A percentile compares a stretch with the other conserved stretches of the same genome.
phyloP scores from a whole-genome alignment of 2,329 filamentous ascomycete genomes.

The Trichoderma pleuroti region DNA sequence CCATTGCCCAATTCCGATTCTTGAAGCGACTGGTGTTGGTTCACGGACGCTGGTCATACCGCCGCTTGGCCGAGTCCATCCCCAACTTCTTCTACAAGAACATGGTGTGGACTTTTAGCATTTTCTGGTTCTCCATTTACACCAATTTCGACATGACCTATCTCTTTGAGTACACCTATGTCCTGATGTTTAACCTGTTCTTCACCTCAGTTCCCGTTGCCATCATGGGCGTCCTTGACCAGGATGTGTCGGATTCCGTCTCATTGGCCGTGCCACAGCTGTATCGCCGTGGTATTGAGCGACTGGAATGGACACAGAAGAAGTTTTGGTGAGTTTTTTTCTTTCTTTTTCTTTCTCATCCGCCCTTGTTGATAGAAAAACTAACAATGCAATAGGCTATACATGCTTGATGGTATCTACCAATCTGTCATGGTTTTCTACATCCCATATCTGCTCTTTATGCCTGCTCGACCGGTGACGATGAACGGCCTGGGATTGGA shows the following conservation, averaged over 20 bases:
- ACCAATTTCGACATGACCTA: slow-evolving; percentile 96
- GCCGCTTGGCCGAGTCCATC: slow-evolving; percentile 85
- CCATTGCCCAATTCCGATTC: slow-evolving; percentile 90
- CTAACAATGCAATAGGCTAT: slow-evolving; percentile 56
- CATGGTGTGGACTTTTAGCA: slow-evolving; percentile 91
- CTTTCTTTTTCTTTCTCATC: not conserved
- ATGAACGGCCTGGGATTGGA: slow-evolving; percentile 70
- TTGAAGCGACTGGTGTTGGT: slow-evolving; percentile 81
- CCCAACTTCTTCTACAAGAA: slow-evolving; percentile 99
- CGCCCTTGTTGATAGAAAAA: not conserved
- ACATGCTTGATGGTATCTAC: slow-evolving; percentile 93
- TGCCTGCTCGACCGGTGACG: slow-evolving; percentile 64
- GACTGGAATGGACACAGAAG: slow-evolving; percentile 88
- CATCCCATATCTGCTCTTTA: slow-evolving; percentile 80
- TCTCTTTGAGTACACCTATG: slow-evolving; percentile 96
- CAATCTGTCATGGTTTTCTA: slow-evolving; percentile 93
- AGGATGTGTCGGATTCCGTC: slow-evolving; percentile 92
- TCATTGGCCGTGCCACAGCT: slow-evolving; percentile 92
- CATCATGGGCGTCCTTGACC: slow-evolving; percentile 93
- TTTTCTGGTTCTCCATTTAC: slow-evolving; percentile 98
- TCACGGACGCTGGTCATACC: slow-evolving; percentile 95
- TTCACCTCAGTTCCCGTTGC: slow-evolving; percentile 95
- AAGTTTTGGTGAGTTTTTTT: slow-evolving; percentile 81
- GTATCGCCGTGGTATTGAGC: slow-evolving; percentile 92
- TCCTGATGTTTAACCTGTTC: slow-evolving; percentile 91